Base-by-base conservation (phyloP, 129 eudicot species). In the Kitagawia praeruptora region DNA sequence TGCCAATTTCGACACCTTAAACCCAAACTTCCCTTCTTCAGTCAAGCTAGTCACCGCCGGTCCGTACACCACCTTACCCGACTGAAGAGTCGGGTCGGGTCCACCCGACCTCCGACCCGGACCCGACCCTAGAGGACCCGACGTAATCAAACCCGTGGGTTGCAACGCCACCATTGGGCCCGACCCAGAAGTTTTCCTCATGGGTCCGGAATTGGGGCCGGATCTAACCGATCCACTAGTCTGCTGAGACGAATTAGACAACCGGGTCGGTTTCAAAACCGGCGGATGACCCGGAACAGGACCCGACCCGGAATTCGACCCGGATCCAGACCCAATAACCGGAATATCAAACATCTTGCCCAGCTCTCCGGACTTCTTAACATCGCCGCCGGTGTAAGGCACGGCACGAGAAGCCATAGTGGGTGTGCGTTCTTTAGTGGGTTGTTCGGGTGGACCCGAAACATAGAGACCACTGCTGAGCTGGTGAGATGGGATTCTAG, bases 351-450 rank as follows among this genome's bases (percentile, higher is more conserved):
- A 89, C 99, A 96, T 96, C 80, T 89, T 96, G 0, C 91, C 98
- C 42, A 96, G 97, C 79, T 96, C 99, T 28, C 99, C 99, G 58
- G 98, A 96, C 31, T 90, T 92, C 48, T 90, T 92, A 67, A 92
- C 89, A 75, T 96, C 99, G 63, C 98, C 99, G 84, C 97, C 98
- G 89, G 99, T 96, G 90, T 92, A 92, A 4, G 95, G 92, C 28
- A 89, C 80, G 77, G 97, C 92, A 34, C 96, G 94, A 0, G 98
- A 83, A 13, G 82, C 82, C 80, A 86, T 73, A n/a, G 91, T 76
- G 45, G 96, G 97, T 21, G 38, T 88, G 45, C 88, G 90, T 34
- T 87, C 90, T 53, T 90, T 88, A 77, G 8, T 86, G 19, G 49
- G 91, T 13, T 83, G 91, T 41, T 94, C 96, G 81, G 98, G 97